Evolutionary conservation across 768 basidiomycete genomes (phyloP).

Genomic region (Kwoniella pini): DNA sequence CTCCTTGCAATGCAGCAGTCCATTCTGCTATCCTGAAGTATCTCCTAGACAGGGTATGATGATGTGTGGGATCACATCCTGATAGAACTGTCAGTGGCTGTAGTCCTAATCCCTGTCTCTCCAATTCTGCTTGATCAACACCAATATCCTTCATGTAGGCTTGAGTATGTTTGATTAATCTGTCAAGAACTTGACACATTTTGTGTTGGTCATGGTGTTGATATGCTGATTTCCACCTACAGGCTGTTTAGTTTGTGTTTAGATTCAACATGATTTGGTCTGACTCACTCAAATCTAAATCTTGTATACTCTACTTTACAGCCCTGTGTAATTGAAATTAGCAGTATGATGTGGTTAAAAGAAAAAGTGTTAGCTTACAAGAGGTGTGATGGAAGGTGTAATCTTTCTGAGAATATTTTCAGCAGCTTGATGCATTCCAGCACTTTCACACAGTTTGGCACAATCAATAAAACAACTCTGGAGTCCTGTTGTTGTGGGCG

Average conservation of each 20-base stretch:
- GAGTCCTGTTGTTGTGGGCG: conserved; percentile 33
- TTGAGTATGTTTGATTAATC: conserved; percentile 32
- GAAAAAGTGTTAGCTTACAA: conserved; percentile 30
- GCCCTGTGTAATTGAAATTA: conserved; percentile 28
- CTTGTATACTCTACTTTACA: conserved; percentile 48
- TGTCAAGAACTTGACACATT: conserved; percentile 19
- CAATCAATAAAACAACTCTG: conserved; percentile 48
- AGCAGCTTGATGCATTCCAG: conserved; percentile 42
- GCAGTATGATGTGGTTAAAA: neutral
- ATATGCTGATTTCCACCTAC: conserved; percentile 42
- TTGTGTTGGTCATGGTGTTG: conserved; percentile 9
- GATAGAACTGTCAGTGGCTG: conserved; percentile 21
- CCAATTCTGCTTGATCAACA: conserved; percentile 22
- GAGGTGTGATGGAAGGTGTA: conserved; percentile 27
- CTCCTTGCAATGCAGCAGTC: conserved; percentile 38
- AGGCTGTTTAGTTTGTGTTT: neutral
- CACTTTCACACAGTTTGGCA: conserved; percentile 47
- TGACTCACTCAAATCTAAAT: conserved; percentile 43
- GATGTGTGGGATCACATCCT: neutral
- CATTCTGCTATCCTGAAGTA: conserved; percentile 46
- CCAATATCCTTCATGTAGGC: conserved; percentile 21
- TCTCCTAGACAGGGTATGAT: conserved; percentile 34
- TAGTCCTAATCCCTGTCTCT: conserved; percentile 35
- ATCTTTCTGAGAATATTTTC: conserved; percentile 33
- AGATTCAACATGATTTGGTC: neutral